Evolutionary conservation across 2,329 filamentous ascomycete species (phyloP).

Genomic region (Colletotrichum ledebouriae): DNA sequence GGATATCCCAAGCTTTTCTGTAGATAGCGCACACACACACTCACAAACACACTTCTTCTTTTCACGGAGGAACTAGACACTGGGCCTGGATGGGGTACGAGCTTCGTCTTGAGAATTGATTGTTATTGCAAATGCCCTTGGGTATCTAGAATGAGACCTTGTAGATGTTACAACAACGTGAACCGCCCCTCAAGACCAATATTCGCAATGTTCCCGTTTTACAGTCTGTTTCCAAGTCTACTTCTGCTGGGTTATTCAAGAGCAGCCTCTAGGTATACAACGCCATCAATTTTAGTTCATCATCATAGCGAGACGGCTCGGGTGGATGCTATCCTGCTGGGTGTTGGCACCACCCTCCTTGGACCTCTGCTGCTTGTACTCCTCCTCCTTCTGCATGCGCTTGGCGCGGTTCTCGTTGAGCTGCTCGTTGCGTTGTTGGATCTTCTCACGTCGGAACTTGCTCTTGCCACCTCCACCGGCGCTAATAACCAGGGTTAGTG

Average conservation of each 20-base stretch:
- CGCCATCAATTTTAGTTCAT: not conserved
- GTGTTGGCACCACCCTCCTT: constrained; percentile 45
- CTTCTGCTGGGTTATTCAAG: constrained; percentile 4
- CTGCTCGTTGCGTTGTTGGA: constrained; percentile 88
- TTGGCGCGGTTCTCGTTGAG: constrained; percentile 75
- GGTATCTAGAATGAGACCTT: constrained; percentile 31
- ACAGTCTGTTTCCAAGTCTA: not conserved
- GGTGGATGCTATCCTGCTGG: constrained; percentile 60
- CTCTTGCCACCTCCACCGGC: constrained; percentile 90
- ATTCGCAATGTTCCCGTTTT: not conserved
- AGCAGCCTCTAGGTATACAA: not conserved
- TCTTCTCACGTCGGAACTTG: constrained; percentile 78
- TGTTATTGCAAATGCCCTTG: constrained; percentile 32
- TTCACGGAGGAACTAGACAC: constrained; percentile 36
- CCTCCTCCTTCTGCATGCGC: constrained; percentile 60
- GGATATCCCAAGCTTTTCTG: constrained; percentile 48
- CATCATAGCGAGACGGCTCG: constrained; percentile 60
- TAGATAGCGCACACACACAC: constrained; percentile 45
- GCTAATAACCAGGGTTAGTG: constrained; percentile 55
- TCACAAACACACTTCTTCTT: constrained; percentile 37
- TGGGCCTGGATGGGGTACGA: constrained; percentile 29
- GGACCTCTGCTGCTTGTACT: constrained; percentile 54
- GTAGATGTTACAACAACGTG: constrained; percentile 11
- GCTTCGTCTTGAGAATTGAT: constrained; percentile 41
- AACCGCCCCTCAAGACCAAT: not conserved